Evolutionary conservation across 2,329 filamentous ascomycete genomes (phyloP).

Genomic region (Uncinocarpus reesii): DNA sequence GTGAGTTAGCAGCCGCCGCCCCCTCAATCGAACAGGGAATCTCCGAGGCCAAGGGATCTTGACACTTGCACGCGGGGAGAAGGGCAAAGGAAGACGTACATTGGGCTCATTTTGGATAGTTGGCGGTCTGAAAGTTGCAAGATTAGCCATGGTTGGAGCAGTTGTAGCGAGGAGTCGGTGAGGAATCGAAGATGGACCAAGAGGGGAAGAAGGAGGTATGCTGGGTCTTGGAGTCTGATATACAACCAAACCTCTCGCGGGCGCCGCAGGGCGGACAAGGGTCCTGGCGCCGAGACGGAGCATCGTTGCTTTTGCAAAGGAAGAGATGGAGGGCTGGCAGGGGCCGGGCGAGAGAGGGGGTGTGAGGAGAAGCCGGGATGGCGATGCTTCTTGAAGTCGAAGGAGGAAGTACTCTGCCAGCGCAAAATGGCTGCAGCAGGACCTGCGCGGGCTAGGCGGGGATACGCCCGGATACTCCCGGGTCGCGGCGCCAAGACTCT

Average conservation of each 20-base stretch:
- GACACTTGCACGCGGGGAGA: too few relatives aligned
- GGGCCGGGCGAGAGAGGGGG: background rate
- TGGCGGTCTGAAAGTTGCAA: conserved; percentile 81
- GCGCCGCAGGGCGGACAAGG: conserved; percentile 2
- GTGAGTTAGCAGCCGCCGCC: background rate
- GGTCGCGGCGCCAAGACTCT: background rate
- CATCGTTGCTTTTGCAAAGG: conserved; percentile 2
- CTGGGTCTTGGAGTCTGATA: background rate
- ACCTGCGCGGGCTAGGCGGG: background rate
- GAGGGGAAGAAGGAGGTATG: background rate
- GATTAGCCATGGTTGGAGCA: conserved; percentile 37
- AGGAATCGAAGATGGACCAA: background rate
- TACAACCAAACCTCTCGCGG: background rate
- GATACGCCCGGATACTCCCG: conserved; percentile 4
- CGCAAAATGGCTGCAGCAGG: conserved; percentile 3
- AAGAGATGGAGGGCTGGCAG: background rate
- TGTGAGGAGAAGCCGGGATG: background rate
- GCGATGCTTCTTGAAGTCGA: background rate
- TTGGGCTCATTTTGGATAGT: conserved; percentile 90
- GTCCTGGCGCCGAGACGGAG: conserved; percentile 4
- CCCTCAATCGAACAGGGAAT: too few relatives aligned
- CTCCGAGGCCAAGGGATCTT: too few relatives aligned
- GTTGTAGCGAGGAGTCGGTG: conserved; percentile 2
- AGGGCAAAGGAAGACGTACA: too few relatives aligned
- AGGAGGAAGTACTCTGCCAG: conserved; percentile 2